Evolutionary conservation across 1,284 basidiomycete genomes (phyloP), one percentile per base, ranked within the genome.

Genomic region (Cutaneotrichosporon cyanovorans): DNA sequence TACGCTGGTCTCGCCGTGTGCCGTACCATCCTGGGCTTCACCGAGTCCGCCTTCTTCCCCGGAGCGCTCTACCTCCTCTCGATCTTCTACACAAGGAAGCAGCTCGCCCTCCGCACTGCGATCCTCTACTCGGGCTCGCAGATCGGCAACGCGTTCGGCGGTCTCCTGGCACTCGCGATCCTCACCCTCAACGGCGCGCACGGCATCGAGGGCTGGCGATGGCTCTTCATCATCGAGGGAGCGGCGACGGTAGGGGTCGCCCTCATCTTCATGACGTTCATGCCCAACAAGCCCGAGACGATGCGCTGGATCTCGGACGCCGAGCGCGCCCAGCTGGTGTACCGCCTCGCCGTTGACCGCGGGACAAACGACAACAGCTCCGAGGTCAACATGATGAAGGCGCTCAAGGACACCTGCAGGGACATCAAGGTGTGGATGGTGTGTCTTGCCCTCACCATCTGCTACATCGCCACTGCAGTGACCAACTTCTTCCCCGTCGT

Each of bases 401-500:
- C 60, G 3, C 57, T 66, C 51, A 53, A 54, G 39, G 50, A 62
- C 40, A 64, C 65, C 19, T 19, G 64, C 37, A 54, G 43, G 18
- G 66, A 69, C 50, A 51, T 54, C 40, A 69, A 69, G 53, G 62
- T 59, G 1, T 71, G 61, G 61, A 40, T 65, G 19, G 45, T 68
- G 16, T 53, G 53, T 45, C 32, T 48, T 3, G 42, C 53, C 15
- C 52, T 62, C 36, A 39, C 50, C 23, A 25, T 50, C 40, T 50
- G 45, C 47, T 58, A 54, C 40, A 61, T 68, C 45, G 62, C 62
- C n/a, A 59, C 65, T 5, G 57, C 60, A 1, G 63, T 68, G 30
- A 67, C 66, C 37, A 68, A 67, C 54, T 69, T 70, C 54, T 67
- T 68, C 63, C 63, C 65, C 7, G 51, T 62, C 20, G 61, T 69